Evolutionary conservation across 768 basidiomycete genomes (phyloP).

Genomic region (Boletus tomentosulus): DNA sequence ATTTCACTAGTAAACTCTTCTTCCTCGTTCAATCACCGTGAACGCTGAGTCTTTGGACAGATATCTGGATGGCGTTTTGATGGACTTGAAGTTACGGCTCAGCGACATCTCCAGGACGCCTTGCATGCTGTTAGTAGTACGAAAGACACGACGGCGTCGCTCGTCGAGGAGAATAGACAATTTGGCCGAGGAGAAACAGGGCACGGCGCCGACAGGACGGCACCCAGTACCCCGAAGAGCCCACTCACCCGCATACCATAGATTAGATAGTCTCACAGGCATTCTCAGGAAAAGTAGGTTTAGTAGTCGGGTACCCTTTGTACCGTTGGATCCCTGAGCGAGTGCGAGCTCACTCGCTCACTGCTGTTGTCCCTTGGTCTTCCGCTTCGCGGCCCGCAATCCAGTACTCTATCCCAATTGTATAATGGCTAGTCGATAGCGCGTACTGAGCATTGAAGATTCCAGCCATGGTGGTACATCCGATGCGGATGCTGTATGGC

Average conservation of each 20-base stretch:
- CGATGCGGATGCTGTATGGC: too few species aligned
- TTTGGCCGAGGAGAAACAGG: neutral
- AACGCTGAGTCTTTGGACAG: neutral
- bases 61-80: slow-evolving; percentile 9
- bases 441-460: too few species aligned
- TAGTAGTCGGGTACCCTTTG: neutral
- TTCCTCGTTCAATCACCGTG: neutral
- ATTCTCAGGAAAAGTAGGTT: neutral
- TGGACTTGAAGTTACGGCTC: neutral
- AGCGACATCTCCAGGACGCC: neutral
- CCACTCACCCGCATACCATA: neutral
- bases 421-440: too few species aligned
- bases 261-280: neutral
- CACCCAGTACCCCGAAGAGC: neutral
- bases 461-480: too few species aligned
- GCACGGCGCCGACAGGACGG: neutral
- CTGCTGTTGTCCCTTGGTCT: neutral
- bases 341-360: neutral
- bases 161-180: neutral
- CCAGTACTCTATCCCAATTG: too few species aligned
- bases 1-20: slow-evolving; percentile 1
- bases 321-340: neutral
- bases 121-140: neutral
- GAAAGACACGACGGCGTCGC: neutral
- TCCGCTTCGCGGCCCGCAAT: too few species aligned